Conservation (phyloP, 352 stramenopile species). For the Pythium periplocum region DNA sequence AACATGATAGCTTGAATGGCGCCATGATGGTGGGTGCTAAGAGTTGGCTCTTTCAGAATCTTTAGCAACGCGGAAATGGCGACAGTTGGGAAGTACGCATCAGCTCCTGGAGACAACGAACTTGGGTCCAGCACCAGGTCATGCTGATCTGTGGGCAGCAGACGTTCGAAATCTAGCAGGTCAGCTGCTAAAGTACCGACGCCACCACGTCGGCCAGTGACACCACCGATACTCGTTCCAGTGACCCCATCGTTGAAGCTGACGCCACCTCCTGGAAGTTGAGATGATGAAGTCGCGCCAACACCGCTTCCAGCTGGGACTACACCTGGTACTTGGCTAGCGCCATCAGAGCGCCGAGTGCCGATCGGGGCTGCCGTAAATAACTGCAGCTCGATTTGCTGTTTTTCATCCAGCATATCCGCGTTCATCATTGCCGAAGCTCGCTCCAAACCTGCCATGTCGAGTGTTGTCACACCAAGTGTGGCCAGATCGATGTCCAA, state of each 20-base stretch:
- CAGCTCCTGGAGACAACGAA: constrained; percentile 64
- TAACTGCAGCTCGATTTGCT: constrained; percentile 82
- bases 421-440: constrained; percentile 50
- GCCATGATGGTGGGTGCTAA: constrained; percentile 94
- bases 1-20: constrained; percentile 99
- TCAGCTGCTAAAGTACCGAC: not conserved
- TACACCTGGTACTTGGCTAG: constrained; percentile 3
- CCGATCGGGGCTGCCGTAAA: constrained; percentile 84
- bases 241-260: too few relatives aligned
- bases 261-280: not conserved
- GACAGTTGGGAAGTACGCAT: constrained; percentile 97
- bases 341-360: constrained; percentile 49
- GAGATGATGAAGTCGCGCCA: constrained; percentile 1
- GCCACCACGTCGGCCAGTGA: constrained; percentile 19
- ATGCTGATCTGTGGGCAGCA: constrained; percentile 33
- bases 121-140: constrained; percentile 66
- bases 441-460: constrained; percentile 37
- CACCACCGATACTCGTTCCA: constrained; percentile 1
- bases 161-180: constrained; percentile 64
- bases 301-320: not conserved
- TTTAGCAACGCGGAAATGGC: constrained; percentile 95
- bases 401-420: constrained; percentile 72
- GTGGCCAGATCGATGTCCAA: not conserved
- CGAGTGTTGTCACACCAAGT: not conserved
- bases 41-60: constrained; percentile 94